Conservation (phyloP, 768 basidiomycete species). For the Pisolithus orientalis region DNA sequence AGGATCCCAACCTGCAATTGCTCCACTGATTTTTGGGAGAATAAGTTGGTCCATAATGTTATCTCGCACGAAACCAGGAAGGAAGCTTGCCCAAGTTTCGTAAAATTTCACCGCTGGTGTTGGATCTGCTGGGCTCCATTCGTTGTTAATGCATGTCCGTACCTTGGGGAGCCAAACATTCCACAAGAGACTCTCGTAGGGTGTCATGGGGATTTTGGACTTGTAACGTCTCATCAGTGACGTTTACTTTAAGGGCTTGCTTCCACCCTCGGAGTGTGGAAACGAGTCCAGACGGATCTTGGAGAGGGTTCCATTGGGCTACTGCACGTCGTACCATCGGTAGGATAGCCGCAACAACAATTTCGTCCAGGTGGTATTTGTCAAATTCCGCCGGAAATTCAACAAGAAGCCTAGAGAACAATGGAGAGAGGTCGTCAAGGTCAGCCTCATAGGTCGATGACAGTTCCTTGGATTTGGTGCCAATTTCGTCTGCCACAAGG, state of each 20-base stretch:
- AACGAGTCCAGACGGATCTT: conserved; percentile 61
- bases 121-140: conserved; percentile 76
- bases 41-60: conserved; percentile 95
- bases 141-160: conserved; percentile 91
- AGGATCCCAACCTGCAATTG: conserved; percentile 79
- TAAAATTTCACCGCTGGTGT: conserved; percentile 75
- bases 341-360: conserved; percentile 87
- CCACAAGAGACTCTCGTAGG: conserved; percentile 93
- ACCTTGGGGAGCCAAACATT: conserved; percentile 93
- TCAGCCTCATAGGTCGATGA: conserved; percentile 63
- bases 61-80: conserved; percentile 88
- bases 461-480: conserved; percentile 55
- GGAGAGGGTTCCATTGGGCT: conserved; percentile 76
- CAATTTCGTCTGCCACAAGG: conserved; percentile 67
- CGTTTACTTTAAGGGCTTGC: conserved; percentile 55
- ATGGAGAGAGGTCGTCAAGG: conserved; percentile 64
- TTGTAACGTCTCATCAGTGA: conserved; percentile 32
- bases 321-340: conserved; percentile 73
- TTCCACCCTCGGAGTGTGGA: conserved; percentile 67
- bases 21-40: conserved; percentile 83
- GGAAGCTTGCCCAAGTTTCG: conserved; percentile 80
- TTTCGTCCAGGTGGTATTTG: conserved; percentile 76
- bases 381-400: conserved; percentile 74
- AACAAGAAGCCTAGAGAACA: conserved; percentile 65
- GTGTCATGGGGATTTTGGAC: conserved; percentile 68